Percentiles rank a stretch among this genome's conserved stretches.
Conservation (phyloP, 164 flowering plant species). For the Kalanchoe fedtschenkoi region DNA sequence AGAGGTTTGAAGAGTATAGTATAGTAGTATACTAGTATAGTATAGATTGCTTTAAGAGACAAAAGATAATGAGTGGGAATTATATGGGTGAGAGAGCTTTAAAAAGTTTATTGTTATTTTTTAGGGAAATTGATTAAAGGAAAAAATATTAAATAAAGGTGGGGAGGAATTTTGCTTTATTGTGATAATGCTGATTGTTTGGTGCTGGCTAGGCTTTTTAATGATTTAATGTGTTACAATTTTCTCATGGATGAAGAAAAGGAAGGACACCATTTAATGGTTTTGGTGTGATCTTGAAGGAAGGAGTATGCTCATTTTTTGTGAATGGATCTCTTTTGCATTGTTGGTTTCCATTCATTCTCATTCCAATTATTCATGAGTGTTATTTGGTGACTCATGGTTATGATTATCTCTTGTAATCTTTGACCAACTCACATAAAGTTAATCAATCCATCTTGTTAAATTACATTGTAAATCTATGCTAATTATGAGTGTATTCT, state of each 20-base stretch:
- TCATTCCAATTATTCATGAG: neutral
- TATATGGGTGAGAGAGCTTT: slow-evolving; percentile 42
- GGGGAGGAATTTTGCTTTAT: neutral
- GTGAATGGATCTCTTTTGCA: neutral
- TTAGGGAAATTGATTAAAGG: neutral
- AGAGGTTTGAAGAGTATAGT: neutral
- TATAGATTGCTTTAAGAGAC: slow-evolving; percentile 33
- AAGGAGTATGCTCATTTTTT: neutral
- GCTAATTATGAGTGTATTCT: too few relatives aligned
- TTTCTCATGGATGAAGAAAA: neutral
- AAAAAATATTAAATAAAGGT: neutral
- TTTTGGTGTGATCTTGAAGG: slow-evolving; percentile 1
- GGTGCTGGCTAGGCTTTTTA: neutral
- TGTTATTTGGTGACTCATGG: neutral
- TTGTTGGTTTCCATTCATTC: neutral
- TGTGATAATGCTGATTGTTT: neutral
- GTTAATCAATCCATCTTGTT: too few relatives aligned
- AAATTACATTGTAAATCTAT: too few relatives aligned
- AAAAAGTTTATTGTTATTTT: slow-evolving; percentile 21
- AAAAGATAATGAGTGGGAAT: slow-evolving; percentile 63
- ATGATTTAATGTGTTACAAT: neutral
- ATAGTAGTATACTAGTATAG: too few relatives aligned
- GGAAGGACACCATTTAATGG: neutral
- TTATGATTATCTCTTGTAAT: neutral
- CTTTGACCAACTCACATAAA: neutral